These are phyloP conservation scores for Oenanthe sinensis DNA, from an alignment of 129 eudicot species.

Conservation along the genomic window DNA sequence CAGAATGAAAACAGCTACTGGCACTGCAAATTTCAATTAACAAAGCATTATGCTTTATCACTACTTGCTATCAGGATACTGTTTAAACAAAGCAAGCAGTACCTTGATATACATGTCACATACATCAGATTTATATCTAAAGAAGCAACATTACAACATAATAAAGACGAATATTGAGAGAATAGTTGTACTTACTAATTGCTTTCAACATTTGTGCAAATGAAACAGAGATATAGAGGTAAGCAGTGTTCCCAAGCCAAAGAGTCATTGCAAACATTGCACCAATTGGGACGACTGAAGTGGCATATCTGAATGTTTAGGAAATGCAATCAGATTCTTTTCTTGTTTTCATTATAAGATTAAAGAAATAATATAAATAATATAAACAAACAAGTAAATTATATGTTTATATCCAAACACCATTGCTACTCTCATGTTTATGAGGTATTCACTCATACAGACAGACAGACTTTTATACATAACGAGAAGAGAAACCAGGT, in stretches of 20 bases:
- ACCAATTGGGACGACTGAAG: slow-evolving; percentile 93
- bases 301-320: slow-evolving; percentile 49
- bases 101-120: background rate
- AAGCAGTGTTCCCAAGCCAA: slow-evolving; percentile 99
- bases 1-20: slow-evolving; percentile 85
- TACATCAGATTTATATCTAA: background rate
- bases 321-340: background rate
- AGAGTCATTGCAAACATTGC: slow-evolving; percentile 99
- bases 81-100: background rate
- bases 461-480: background rate
- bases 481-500: background rate
- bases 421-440: background rate
- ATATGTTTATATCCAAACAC: background rate
- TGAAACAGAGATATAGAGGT: slow-evolving; percentile 92
- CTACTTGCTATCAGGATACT: background rate
- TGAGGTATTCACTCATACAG: background rate
- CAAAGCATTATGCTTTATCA: slow-evolving; percentile 5
- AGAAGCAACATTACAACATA: background rate
- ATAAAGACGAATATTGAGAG: background rate
- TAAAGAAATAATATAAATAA: slow-evolving; percentile 6
- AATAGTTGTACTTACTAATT: slow-evolving; percentile 56
- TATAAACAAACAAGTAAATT: background rate
- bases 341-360: background rate
- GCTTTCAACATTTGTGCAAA: slow-evolving; percentile 99
- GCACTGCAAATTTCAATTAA: slow-evolving; percentile 48